These are phyloP conservation scores for Symbiodinium natans DNA, from an alignment of 73 alveolate genomes.

Conservation along the genomic window DNA sequence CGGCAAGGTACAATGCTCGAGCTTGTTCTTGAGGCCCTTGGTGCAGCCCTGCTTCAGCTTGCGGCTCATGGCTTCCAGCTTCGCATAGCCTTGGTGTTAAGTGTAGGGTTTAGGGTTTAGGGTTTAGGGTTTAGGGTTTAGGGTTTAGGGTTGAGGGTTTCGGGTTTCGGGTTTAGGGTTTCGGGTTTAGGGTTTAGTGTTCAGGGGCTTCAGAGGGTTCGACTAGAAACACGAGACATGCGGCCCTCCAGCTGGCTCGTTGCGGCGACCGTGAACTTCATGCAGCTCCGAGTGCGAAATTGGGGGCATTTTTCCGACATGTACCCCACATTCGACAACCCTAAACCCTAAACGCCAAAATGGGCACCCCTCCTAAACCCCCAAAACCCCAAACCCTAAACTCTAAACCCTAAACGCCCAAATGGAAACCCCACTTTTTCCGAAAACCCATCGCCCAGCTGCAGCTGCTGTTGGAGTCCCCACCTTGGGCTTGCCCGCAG, in stretches of 20 bases:
- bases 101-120: too few species aligned
- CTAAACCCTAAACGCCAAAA: too few species aligned
- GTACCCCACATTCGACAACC: too few species aligned
- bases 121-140: neutral
- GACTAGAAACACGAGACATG: too few species aligned
- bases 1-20: neutral
- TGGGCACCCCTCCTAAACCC: too few species aligned
- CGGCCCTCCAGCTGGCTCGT: too few species aligned
- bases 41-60: slow-evolving; percentile 22
- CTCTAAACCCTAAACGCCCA: neutral
- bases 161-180: neutral
- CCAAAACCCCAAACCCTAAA: neutral
- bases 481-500: neutral
- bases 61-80: neutral
- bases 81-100: neutral
- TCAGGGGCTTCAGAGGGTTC: neutral
- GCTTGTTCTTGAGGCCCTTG: neutral
- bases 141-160: neutral
- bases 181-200: neutral
- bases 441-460: neutral
- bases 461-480: neutral
- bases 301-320: too few species aligned
- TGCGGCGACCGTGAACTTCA: too few species aligned
- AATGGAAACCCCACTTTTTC: too few species aligned
- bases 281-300: too few species aligned